These are phyloP conservation scores for Hevea brasiliensis DNA, from an alignment of 345 rosid species.

Conservation along the genomic window DNA sequence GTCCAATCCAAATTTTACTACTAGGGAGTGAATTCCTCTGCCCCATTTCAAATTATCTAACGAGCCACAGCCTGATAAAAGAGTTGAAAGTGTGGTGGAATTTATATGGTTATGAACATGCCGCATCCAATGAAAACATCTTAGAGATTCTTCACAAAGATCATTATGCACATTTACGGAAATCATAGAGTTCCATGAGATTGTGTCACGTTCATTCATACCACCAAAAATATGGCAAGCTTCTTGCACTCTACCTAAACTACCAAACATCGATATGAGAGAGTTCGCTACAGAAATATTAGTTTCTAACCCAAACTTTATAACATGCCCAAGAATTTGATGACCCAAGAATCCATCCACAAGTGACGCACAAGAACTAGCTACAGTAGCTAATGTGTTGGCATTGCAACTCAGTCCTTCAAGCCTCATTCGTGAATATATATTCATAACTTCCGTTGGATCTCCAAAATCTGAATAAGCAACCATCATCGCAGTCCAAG, in stretches of 20 bases:
- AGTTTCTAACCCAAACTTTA: conserved; percentile 57
- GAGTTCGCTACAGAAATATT: conserved; percentile 69
- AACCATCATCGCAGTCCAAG: conserved; percentile 94
- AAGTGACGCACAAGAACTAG: conserved; percentile 59
- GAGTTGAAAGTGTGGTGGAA: conserved; percentile 63
- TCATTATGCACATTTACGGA: conserved; percentile 60
- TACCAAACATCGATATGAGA: conserved; percentile 71
- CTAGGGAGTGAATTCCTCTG: conserved; percentile 66
- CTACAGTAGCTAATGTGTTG: conserved; percentile 64
- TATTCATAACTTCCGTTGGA: conserved; percentile 46
- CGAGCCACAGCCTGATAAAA: conserved; percentile 60
- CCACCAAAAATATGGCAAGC: conserved; percentile 51
- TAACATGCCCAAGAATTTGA: conserved; percentile 58
- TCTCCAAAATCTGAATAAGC: conserved; percentile 57
- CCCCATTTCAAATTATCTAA: conserved; percentile 66
- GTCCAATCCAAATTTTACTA: conserved; percentile 53
- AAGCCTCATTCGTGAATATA: conserved; percentile 50
- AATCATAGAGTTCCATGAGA: conserved; percentile 80
- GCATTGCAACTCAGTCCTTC: conserved; percentile 60
- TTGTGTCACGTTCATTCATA: conserved; percentile 61
- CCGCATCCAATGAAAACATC: conserved; percentile 56
- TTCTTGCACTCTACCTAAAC: conserved; percentile 43
- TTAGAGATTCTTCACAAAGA: conserved; percentile 43
- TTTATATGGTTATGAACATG: conserved; percentile 46
- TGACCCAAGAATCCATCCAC: conserved; percentile 52